Percentiles rank a stretch among this genome's conserved stretches.
Conservation (phyloP, 1,284 basidiomycete species). For the Coniferiporia sulphurascens region DNA sequence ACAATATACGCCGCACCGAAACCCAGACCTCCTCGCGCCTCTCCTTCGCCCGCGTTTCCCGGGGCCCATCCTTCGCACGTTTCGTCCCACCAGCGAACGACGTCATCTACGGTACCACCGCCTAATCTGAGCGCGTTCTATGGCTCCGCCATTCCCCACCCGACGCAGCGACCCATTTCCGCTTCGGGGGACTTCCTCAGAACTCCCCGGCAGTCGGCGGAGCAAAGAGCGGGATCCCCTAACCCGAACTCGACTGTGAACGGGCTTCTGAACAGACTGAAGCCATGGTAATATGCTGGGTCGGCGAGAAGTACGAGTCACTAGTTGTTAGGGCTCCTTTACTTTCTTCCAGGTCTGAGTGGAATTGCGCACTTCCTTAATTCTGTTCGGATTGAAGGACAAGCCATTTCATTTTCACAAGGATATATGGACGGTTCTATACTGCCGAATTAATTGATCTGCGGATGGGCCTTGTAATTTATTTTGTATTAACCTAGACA, state of each 20-base stretch:
- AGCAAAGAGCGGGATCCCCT: background rate
- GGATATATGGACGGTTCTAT: too few relatives aligned
- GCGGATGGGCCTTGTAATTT: too few relatives aligned
- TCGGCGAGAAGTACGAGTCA: too few relatives aligned
- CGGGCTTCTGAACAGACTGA: slow-evolving; percentile 11
- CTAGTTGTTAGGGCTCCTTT: too few relatives aligned
- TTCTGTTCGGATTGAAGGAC: too few relatives aligned
- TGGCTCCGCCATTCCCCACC: slow-evolving; percentile 13
- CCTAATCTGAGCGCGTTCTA: background rate
- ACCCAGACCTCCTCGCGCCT: slow-evolving; percentile 20
- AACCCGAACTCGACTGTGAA: slow-evolving; percentile 3
- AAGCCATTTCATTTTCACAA: too few relatives aligned
- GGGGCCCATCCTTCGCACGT: background rate
- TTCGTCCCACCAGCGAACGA: background rate
- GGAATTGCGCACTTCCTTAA: too few relatives aligned
- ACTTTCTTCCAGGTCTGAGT: too few relatives aligned
- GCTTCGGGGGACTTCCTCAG: slow-evolving; percentile 10
- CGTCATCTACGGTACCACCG: background rate
- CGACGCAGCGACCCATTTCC: slow-evolving; percentile 17
- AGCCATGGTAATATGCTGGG: slow-evolving; percentile 1
- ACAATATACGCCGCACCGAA: slow-evolving; percentile 35
- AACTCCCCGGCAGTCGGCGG: background rate
- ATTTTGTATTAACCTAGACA: too few relatives aligned
- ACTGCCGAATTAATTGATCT: too few relatives aligned
- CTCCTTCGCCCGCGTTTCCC: background rate